Conservation (phyloP, 2,329 filamentous ascomycete genomes). For the Cladorrhinum sp. region DNA sequence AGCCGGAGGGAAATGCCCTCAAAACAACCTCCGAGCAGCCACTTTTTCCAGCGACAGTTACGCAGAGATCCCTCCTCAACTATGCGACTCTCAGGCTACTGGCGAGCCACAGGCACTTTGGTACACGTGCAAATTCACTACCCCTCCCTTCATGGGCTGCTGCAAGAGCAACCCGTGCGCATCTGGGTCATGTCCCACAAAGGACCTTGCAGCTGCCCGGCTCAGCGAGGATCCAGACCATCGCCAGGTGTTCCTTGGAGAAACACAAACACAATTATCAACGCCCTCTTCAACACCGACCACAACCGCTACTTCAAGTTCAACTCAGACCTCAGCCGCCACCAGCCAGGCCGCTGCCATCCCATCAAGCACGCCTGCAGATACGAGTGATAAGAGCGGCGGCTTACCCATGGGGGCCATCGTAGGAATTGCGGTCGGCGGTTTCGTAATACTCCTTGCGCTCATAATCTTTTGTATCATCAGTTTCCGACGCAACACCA, state of each 20-base stretch:
- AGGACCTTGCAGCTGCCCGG: background rate
- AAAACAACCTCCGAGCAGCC: background rate
- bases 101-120: background rate
- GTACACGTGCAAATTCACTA: background rate
- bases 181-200: background rate
- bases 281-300: background rate
- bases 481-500: background rate
- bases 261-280: background rate
- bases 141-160: conserved; percentile 4
- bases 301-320: background rate
- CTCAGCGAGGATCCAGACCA: background rate
- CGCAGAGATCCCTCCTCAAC: background rate
- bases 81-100: background rate
- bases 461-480: background rate
- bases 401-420: background rate
- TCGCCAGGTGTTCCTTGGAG: background rate
- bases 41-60: background rate
- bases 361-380: background rate
- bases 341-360: background rate
- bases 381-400: background rate
- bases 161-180: background rate
- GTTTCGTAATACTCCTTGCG: background rate
- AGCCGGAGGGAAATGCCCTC: background rate
- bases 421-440: background rate
- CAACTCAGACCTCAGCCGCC: background rate